Conservation (phyloP, 805 yeast species). For the Saturnispora gosingensis region DNA sequence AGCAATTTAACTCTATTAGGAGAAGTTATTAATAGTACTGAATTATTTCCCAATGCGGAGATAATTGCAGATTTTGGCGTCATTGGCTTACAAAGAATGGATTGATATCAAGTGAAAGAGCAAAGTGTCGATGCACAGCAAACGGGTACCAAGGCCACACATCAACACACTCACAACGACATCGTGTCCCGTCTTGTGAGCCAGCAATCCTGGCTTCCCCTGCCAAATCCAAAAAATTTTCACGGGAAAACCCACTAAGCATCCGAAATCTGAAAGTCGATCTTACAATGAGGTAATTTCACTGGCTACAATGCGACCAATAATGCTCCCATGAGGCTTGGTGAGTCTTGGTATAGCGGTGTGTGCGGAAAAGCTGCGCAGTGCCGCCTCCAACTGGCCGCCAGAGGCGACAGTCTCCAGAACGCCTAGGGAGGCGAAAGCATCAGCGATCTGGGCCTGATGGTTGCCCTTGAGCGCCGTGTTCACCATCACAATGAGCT, state of each 20-base stretch:
- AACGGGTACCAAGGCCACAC: not conserved
- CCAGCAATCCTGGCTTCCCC: not conserved
- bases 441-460: slow-evolving; percentile 67
- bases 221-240: not conserved
- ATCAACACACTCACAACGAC: not conserved
- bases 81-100: not conserved
- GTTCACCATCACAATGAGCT: slow-evolving; percentile 64
- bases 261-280: not conserved
- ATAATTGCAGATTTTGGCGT: not conserved
- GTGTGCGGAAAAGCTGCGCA: not conserved
- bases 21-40: not conserved
- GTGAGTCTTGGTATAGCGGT: not conserved
- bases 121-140: not conserved
- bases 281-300: not conserved
- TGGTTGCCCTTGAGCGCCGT: slow-evolving; percentile 76
- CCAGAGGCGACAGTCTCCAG: slow-evolving; percentile 10
- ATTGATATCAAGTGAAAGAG: not conserved
- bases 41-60: not conserved
- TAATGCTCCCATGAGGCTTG: not conserved
- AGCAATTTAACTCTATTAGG: not conserved
- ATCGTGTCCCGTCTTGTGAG: not conserved
- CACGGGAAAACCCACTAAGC: not conserved
- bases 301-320: not conserved
- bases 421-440: slow-evolving; percentile 32
- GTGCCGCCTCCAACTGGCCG: not conserved